Base-by-base conservation (phyloP, 75 land plant species). In the Picea sitchensis region DNA sequence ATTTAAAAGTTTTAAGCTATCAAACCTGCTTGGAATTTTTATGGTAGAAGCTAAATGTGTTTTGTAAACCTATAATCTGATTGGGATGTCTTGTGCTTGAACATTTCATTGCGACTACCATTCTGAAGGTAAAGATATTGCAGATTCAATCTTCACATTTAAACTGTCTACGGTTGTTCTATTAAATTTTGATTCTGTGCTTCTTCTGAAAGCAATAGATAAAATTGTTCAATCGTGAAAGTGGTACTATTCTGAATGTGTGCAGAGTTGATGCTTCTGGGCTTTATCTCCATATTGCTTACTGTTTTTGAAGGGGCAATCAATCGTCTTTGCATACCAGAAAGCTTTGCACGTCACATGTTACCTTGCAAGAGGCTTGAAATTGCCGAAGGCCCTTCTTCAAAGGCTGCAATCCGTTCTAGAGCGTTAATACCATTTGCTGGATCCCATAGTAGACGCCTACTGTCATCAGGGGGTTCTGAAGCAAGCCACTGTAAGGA, bases 221-320 rank as follows among this genome's bases (percentile, higher is more conserved):
- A 47, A 47, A 47, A 5, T 47, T 44, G 0, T 47, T 6, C 51
- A 47, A 47, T 47, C 7, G 6, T 47, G 51, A 47, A 47, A 47
- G 8, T 47, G 51, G 51, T 47, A 44, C 47, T 47, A 6, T 47
- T 74, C 44, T 74, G 36, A 30, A 3, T 30, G 14, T 9, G 2
- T 63, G 79, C 85, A 88, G 90, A 88, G 80, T 58, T 88, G 65
- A 88, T 88, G 90, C 87, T 88, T 63, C 76, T 88, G 32, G 90
- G 87, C 5, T 88, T 88, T 58, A 82, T 88, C 13, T 88, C 90
- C 30, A 78, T 88, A 3, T 72, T 85, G 21, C 23, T 85, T 23
- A 60, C 90, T 30, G 82, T 81, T 18, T 85, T 80, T n/a, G 80
- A 83, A 76, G 75, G 76, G 5, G 51, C 44, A 14, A 82, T 88